Conservation (phyloP, 805 yeast genomes). For the Myxozyma nipponensis region DNA sequence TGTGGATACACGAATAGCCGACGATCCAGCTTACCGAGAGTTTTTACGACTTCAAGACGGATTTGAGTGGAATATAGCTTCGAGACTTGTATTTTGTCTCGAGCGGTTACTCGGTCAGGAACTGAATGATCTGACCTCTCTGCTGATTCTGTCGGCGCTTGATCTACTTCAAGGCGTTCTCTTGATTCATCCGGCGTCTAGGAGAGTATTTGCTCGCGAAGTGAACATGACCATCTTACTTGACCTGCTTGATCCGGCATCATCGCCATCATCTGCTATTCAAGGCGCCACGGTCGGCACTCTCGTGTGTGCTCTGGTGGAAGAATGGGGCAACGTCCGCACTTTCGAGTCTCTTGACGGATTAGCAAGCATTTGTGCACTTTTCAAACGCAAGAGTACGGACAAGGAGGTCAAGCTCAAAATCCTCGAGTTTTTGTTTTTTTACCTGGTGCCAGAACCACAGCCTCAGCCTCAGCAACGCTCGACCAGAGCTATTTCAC, state of each 20-base stretch:
- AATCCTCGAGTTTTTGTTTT: slow-evolving; percentile 63
- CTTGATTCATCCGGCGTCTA: slow-evolving; percentile 54
- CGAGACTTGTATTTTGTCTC: slow-evolving; percentile 29
- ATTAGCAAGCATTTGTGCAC: slow-evolving; percentile 48
- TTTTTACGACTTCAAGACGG: slow-evolving; percentile 50
- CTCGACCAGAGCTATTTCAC: neutral
- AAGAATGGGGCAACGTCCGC: slow-evolving; percentile 55
- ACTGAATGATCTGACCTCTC: slow-evolving; percentile 15
- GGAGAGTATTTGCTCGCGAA: slow-evolving; percentile 46
- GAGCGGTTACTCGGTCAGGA: slow-evolving; percentile 21
- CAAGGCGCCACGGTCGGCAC: slow-evolving; percentile 48
- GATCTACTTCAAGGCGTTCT: slow-evolving; percentile 57
- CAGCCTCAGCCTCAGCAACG: slow-evolving; percentile 13
- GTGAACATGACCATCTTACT: slow-evolving; percentile 42
- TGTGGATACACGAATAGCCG: slow-evolving; percentile 12
- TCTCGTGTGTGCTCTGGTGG: slow-evolving; percentile 54
- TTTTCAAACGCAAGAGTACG: slow-evolving; percentile 42
- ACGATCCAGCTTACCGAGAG: slow-evolving; percentile 31
- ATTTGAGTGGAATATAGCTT: slow-evolving; percentile 46
- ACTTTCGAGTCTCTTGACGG: slow-evolving; percentile 57
- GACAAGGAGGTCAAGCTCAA: slow-evolving; percentile 57
- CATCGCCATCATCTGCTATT: slow-evolving; percentile 26
- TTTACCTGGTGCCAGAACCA: slow-evolving; percentile 63
- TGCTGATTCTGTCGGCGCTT: slow-evolving; percentile 30
- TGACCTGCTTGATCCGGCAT: slow-evolving; percentile 29